phyloP scores from a whole-genome alignment of 345 rosid genomes.

The Alliaria petiolata region DNA sequence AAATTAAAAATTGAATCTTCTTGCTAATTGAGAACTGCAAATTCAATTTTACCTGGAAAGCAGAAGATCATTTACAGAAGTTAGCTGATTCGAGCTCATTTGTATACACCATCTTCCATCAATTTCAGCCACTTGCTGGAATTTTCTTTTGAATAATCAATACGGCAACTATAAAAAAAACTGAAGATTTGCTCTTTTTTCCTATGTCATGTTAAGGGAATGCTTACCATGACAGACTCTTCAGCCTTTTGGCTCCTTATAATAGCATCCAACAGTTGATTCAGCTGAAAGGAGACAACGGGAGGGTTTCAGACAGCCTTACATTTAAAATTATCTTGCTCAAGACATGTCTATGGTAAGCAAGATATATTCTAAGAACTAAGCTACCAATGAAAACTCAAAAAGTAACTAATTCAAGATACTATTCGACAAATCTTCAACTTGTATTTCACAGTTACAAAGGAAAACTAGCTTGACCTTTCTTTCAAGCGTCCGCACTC shows the following conservation, averaged over 20 bases:
- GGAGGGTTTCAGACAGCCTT: neutral
- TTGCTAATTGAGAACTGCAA: neutral
- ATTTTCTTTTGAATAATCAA: constrained; percentile 14
- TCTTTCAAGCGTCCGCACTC: constrained; percentile 59
- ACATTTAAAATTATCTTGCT: neutral
- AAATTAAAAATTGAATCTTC: neutral
- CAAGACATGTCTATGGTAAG: neutral
- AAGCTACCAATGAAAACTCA: neutral
- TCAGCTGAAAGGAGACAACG: constrained; percentile 47
- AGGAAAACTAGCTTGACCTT: constrained; percentile 52
- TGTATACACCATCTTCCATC: constrained; percentile 87
- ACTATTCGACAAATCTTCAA: too few species aligned
- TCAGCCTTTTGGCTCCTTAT: constrained; percentile 56
- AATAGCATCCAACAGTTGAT: constrained; percentile 64
- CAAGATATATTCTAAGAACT: too few species aligned
- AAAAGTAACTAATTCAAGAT: too few species aligned
- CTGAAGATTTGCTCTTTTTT: constrained; percentile 6
- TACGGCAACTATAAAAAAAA: constrained; percentile 1
- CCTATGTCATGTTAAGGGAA: neutral
- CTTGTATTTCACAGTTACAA: too few species aligned
- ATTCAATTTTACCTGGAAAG: constrained; percentile 55
- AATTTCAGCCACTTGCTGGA: constrained; percentile 57
- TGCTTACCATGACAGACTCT: constrained; percentile 50
- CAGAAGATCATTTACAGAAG: constrained; percentile 59
- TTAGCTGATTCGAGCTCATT: constrained; percentile 50